Evolutionary conservation across 306 rosid species (phyloP).

Genomic region (Acacia melanoxylon): DNA sequence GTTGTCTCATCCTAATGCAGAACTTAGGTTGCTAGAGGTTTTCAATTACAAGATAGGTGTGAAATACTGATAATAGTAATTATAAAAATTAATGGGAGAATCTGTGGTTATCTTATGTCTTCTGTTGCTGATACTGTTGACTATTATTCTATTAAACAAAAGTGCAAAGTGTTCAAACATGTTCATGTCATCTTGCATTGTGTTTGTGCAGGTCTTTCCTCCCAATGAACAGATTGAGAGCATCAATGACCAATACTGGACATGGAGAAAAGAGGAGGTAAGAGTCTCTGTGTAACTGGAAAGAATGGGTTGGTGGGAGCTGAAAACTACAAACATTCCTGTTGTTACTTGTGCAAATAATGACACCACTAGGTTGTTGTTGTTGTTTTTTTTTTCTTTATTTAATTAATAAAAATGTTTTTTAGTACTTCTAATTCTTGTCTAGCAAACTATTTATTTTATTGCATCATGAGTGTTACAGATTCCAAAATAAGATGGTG

Average conservation of each 20-base stretch:
- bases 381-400: not conserved
- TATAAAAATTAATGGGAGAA: not conserved
- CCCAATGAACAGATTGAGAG: conserved; percentile 78
- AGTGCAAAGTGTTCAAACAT: not conserved
- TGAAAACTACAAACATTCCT: conserved; percentile 17
- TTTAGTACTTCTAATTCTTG: not conserved
- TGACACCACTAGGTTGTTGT: not conserved
- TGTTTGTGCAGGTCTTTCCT: conserved; percentile 65
- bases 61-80: not conserved
- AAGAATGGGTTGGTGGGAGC: not conserved
- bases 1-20: conserved; percentile 74
- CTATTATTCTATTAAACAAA: not conserved
- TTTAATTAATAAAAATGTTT: not conserved
- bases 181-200: conserved; percentile 16
- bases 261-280: conserved; percentile 86
- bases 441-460: not conserved
- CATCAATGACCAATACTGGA: conserved; percentile 88
- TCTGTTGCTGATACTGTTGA: not conserved
- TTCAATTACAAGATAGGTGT: conserved; percentile 88
- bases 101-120: not conserved
- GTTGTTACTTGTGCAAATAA: conserved; percentile 12
- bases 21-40: conserved; percentile 82
- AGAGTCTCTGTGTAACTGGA: conserved; percentile 24
- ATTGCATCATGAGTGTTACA: conserved; percentile 24
- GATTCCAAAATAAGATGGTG: conserved; percentile 70